Evolutionary conservation across 441 rosid genomes (phyloP).

Genomic region (Bocquillonia castaneifolia): DNA sequence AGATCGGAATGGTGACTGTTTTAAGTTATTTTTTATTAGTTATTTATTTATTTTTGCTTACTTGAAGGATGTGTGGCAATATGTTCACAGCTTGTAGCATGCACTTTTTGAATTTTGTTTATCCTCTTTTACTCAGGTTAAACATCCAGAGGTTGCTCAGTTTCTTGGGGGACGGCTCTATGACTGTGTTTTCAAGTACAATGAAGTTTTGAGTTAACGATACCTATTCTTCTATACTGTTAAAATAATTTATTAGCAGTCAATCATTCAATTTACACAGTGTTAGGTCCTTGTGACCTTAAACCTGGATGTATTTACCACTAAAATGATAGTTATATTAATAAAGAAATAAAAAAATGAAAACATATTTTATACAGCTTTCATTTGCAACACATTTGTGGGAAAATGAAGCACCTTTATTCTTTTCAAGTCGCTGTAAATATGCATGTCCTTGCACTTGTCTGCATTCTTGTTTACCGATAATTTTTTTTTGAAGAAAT

Average conservation of each 20-base stretch:
- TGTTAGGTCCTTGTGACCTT: slow-evolving; percentile 10
- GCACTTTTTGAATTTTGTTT: not conserved
- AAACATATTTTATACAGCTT: not conserved
- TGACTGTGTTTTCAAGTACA: slow-evolving; percentile 91
- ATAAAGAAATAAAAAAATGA: slow-evolving; percentile 15
- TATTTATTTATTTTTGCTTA: too few species aligned
- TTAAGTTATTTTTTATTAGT: not conserved
- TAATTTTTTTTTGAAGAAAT: not conserved
- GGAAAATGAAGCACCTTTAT: not conserved
- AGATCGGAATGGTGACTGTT: slow-evolving; percentile 80
- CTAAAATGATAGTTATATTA: not conserved
- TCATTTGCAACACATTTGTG: not conserved
- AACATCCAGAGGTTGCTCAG: slow-evolving; percentile 93
- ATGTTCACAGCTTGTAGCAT: not conserved
- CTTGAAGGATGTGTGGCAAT: too few species aligned
- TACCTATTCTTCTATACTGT: slow-evolving; percentile 13
- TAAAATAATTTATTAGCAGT: not conserved
- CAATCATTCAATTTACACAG: slow-evolving; percentile 6
- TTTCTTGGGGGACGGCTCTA: slow-evolving; percentile 94
- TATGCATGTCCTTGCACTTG: not conserved
- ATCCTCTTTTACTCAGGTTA: slow-evolving; percentile 51
- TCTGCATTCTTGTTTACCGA: not conserved
- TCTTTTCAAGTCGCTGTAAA: not conserved
- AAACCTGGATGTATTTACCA: not conserved
- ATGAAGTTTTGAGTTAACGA: slow-evolving; percentile 40